A percentile compares a stretch with the other conserved stretches of the same genome.
These are phyloP conservation scores for Schoenoplectus triqueter DNA, from an alignment of 202 grass and related monocot species.

Conservation along the genomic window DNA sequence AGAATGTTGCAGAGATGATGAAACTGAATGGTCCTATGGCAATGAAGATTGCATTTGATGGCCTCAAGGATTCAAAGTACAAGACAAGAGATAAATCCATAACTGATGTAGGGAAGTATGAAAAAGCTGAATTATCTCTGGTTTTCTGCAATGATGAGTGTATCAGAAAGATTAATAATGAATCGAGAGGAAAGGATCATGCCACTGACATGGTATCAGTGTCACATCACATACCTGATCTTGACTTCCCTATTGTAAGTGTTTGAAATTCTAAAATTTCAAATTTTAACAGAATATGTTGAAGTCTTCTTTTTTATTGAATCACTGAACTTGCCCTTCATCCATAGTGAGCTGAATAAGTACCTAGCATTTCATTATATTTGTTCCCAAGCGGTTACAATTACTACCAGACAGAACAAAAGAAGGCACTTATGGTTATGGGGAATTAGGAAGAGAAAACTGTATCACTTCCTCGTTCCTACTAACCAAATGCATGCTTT, in stretches of 20 bases:
- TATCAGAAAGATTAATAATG: conserved; percentile 76
- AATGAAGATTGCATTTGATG: conserved; percentile 92
- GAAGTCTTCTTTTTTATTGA: not conserved
- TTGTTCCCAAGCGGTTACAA: not conserved
- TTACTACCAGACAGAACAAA: conserved; percentile 5
- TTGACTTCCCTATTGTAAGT: too few species aligned
- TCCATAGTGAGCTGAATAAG: conserved; percentile 22
- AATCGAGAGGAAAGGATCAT: conserved; percentile 64
- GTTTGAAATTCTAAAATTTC: too few species aligned
- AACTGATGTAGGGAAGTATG: conserved; percentile 70
- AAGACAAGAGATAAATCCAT: conserved; percentile 73
- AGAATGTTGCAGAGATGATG: conserved; percentile 88
- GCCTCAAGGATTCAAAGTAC: conserved; percentile 81
- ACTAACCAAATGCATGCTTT: not conserved
- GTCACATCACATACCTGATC: conserved; percentile 48
- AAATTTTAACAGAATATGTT: not conserved
- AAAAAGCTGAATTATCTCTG: conserved; percentile 84
- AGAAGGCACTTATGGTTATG: too few species aligned
- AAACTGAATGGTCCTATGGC: conserved; percentile 87
- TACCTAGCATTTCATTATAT: not conserved
- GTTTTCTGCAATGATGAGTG: conserved; percentile 71
- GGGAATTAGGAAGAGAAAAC: not conserved
- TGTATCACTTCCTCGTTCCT: not conserved
- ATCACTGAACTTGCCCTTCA: not conserved
- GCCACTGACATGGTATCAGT: conserved; percentile 74